Conservation (phyloP, 2,329 filamentous ascomycete genomes). For the Chrysosporium keratinophilum region DNA sequence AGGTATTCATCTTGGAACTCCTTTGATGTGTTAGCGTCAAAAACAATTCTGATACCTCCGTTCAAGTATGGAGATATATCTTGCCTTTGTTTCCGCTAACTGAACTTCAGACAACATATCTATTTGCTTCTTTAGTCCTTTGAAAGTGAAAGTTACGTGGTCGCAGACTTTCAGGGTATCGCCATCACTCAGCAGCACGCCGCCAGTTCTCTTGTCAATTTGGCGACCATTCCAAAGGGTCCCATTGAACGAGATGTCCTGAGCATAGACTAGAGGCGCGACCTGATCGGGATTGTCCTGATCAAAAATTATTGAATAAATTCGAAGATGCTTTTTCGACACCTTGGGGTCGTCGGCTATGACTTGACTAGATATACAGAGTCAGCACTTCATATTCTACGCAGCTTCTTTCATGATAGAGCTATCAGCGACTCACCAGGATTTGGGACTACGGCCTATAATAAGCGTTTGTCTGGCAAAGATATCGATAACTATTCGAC, state of each 20-base stretch:
- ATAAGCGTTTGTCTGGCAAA: conserved; percentile 15
- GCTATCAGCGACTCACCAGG: conserved; percentile 10
- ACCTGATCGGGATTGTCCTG: conserved; percentile 28
- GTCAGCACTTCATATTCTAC: neutral
- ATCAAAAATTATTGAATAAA: conserved; percentile 37
- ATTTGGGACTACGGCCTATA: conserved; percentile 15
- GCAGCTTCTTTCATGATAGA: neutral
- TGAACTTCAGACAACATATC: conserved; percentile 22
- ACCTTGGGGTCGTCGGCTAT: conserved; percentile 28
- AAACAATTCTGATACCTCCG: neutral
- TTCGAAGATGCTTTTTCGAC: conserved; percentile 35
- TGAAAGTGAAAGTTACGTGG: conserved; percentile 10
- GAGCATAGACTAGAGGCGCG: conserved; percentile 36
- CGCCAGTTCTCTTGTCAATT: conserved; percentile 12
- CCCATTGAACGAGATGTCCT: conserved; percentile 36
- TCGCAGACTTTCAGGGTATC: conserved; percentile 23
- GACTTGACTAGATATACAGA: conserved; percentile 16
- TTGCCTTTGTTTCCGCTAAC: conserved; percentile 28
- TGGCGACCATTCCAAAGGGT: conserved; percentile 28
- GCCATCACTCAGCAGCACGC: conserved; percentile 17
- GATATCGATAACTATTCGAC: conserved; percentile 11
- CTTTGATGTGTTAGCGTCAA: conserved; percentile 18
- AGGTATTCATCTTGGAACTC: conserved; percentile 26
- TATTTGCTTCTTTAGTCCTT: neutral
- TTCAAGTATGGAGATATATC: conserved; percentile 2